Evolutionary conservation across 164 flowering plant species (phyloP).

Genomic region (Dillenia turbinata): DNA sequence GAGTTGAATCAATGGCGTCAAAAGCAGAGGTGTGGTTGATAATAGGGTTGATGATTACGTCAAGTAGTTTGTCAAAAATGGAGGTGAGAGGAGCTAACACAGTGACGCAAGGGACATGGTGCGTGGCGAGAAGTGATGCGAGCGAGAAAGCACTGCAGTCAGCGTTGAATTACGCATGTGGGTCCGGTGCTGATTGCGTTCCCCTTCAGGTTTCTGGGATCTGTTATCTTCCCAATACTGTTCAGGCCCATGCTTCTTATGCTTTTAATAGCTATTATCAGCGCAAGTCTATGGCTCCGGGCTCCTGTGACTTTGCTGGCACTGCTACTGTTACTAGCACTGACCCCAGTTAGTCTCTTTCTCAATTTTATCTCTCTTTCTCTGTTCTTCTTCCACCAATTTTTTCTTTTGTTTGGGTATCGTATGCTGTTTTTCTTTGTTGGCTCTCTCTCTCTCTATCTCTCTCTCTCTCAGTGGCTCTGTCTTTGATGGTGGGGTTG

Average conservation of each 20-base stretch:
- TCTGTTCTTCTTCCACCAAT: no score
- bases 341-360: slow-evolving; percentile 61
- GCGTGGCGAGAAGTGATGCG: slow-evolving; percentile 67
- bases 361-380: background rate
- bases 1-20: background rate
- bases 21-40: background rate
- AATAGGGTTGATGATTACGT: background rate
- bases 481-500: background rate
- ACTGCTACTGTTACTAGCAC: slow-evolving; percentile 58
- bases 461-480: no score
- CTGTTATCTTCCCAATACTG: slow-evolving; percentile 73
- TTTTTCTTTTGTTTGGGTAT: background rate
- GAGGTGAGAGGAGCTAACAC: background rate
- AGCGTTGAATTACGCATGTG: slow-evolving; percentile 75
- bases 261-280: slow-evolving; percentile 82
- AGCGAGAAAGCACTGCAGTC: slow-evolving; percentile 44
- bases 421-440: background rate
- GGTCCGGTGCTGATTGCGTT: slow-evolving; percentile 65
- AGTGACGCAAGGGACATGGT: slow-evolving; percentile 34
- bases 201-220: slow-evolving; percentile 55
- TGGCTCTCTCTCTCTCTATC: no score
- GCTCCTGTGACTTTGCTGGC: slow-evolving; percentile 68
- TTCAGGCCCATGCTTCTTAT: slow-evolving; percentile 82
- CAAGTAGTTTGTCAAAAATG: background rate
- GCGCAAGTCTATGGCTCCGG: slow-evolving; percentile 49